Percentiles rank a stretch among this genome's conserved stretches.
Conservation (phyloP, 768 basidiomycete species). For the Collybia mongolica region DNA sequence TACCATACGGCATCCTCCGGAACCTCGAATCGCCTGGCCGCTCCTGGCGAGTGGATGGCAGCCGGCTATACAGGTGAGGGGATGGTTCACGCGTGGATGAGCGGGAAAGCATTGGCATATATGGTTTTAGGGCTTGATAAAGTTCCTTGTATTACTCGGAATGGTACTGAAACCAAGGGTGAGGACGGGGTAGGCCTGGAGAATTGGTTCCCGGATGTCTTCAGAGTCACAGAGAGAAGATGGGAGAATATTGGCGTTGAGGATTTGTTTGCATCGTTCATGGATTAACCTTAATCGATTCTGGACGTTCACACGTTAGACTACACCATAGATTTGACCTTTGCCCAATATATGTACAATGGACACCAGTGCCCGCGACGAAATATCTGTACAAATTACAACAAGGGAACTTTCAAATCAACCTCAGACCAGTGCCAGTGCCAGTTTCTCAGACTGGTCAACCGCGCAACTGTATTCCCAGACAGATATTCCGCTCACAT, state of each 20-base stretch:
- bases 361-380: too few relatives aligned
- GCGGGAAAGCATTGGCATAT: slow-evolving; percentile 53
- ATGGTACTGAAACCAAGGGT: background rate
- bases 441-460: background rate
- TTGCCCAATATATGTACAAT: too few relatives aligned
- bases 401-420: too few relatives aligned
- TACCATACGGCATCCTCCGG: background rate
- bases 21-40: slow-evolving; percentile 16
- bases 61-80: slow-evolving; percentile 75
- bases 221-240: slow-evolving; percentile 46
- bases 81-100: slow-evolving; percentile 70
- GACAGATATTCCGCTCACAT: background rate
- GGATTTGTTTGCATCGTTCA: slow-evolving; percentile 22
- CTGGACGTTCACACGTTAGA: too few relatives aligned
- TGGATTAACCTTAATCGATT: background rate
- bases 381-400: too few relatives aligned
- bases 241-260: slow-evolving; percentile 45
- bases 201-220: slow-evolving; percentile 51
- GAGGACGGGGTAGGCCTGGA: slow-evolving; percentile 15
- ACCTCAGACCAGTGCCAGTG: too few relatives aligned
- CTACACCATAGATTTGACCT: too few relatives aligned
- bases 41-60: slow-evolving; percentile 67
- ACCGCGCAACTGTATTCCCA: background rate
- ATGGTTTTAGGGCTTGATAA: slow-evolving; percentile 52
- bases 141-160: slow-evolving; percentile 1